These are phyloP conservation scores for Breynia disticha DNA, from an alignment of 441 rosid genomes.

Conservation along the genomic window DNA sequence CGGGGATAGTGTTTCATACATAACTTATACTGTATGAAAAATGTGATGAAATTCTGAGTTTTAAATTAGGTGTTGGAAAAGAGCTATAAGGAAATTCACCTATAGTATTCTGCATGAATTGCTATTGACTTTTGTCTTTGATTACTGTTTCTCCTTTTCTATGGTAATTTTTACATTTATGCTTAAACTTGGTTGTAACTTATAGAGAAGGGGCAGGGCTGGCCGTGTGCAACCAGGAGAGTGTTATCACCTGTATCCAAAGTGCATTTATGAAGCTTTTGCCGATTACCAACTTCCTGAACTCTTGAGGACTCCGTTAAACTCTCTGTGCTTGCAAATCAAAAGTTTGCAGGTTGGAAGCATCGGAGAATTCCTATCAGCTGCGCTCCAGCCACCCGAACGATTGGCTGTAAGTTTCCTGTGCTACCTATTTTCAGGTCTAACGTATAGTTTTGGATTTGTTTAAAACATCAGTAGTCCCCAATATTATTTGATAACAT, in stretches of 20 bases:
- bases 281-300: conserved; percentile 97
- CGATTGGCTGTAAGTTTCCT: conserved; percentile 68
- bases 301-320: conserved; percentile 94
- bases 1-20: too few relatives aligned
- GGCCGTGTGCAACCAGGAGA: conserved; percentile 96
- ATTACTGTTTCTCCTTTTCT: conserved; percentile 9
- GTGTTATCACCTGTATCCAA: conserved; percentile 91
- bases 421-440: not conserved
- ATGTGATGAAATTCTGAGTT: too few relatives aligned
- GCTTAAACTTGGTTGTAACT: conserved; percentile 10
- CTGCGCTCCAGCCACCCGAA: conserved; percentile 96
- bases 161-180: conserved; percentile 6
- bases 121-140: conserved; percentile 8
- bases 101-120: not conserved
- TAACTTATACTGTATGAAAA: too few relatives aligned
- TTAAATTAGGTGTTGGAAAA: too few relatives aligned
- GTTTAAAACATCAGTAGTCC: not conserved
- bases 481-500: too few relatives aligned
- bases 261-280: conserved; percentile 88
- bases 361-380: conserved; percentile 86
- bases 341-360: conserved; percentile 88
- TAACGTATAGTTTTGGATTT: not conserved
- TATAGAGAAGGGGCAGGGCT: conserved; percentile 95
- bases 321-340: conserved; percentile 99
- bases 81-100: too few relatives aligned